These are phyloP conservation scores for Kazachstania kunashirensis DNA, from an alignment of 805 yeast genomes.

Conservation along the genomic window DNA sequence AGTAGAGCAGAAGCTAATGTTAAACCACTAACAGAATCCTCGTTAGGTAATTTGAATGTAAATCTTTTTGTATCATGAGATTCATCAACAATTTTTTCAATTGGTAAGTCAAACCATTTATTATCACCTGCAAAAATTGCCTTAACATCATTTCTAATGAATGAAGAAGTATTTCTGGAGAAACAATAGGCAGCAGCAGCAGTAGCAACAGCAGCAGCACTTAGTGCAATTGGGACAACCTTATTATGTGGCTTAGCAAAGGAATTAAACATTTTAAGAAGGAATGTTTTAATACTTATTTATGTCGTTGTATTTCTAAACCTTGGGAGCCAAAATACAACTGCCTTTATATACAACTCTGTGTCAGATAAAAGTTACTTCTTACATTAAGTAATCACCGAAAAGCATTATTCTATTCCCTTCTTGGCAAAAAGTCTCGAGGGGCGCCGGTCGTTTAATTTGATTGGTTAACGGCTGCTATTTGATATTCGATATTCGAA, in stretches of 20 bases:
- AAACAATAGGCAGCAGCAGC: constrained; percentile 17
- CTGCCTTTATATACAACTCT: no score
- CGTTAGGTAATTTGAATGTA: constrained; percentile 56
- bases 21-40: constrained; percentile 66
- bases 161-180: constrained; percentile 6
- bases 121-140: constrained; percentile 50
- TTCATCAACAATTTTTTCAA: constrained; percentile 34
- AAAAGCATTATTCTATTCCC: no score
- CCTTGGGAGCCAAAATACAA: no score
- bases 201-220: constrained; percentile 36
- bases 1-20: constrained; percentile 69
- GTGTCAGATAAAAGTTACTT: no score
- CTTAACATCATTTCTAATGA: constrained; percentile 28
- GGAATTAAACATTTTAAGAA: neutral
- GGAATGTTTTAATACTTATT: neutral
- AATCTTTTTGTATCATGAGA: constrained; percentile 59
- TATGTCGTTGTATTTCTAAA: no score
- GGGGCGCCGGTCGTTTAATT: no score
- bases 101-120: constrained; percentile 64
- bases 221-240: constrained; percentile 34
- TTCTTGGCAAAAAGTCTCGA: no score
- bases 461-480: no score
- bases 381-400: no score
- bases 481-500: no score
- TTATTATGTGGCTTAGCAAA: constrained; percentile 13